phyloP scores from a whole-genome alignment of 495 filamentous ascomycete genomes.

The Lineolata rhizophorae region DNA sequence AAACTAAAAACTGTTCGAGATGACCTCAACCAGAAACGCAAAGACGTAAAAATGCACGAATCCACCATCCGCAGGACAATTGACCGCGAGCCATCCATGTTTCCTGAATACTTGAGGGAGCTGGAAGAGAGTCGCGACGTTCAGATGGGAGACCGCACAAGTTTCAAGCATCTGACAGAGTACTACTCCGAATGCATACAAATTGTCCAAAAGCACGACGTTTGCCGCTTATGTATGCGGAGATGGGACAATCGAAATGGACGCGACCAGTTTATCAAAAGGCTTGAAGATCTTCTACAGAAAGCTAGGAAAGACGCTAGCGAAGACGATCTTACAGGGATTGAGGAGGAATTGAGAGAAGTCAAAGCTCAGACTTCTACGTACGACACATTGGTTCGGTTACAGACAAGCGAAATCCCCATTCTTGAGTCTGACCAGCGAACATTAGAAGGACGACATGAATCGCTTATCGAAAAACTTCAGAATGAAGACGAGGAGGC shows the following conservation, averaged over 20 bases:
- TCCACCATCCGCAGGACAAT: conserved; percentile 27
- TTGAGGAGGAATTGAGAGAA: conserved; percentile 30
- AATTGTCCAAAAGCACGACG: conserved; percentile 33
- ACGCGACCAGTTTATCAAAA: conserved; percentile 5
- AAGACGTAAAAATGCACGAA: conserved; percentile 39
- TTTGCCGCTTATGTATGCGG: conserved; percentile 57
- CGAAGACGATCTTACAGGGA: conserved; percentile 24
- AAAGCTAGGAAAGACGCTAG: conserved; percentile 16
- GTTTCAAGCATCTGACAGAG: conserved; percentile 34
- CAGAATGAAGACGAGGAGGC: conserved; percentile 56
- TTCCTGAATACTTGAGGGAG: conserved; percentile 26
- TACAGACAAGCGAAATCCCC: conserved; percentile 51
- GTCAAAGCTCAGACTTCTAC: conserved; percentile 37
- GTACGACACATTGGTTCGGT: conserved; percentile 50
- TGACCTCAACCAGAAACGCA: conserved; percentile 36
- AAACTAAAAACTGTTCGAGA: conserved; percentile 44
- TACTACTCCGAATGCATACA: conserved; percentile 42
- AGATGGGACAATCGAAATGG: conserved; percentile 24
- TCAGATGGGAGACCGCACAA: conserved; percentile 37
- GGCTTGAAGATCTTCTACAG: conserved; percentile 29
- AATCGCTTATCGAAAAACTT: conserved; percentile 36
- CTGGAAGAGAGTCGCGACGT: conserved; percentile 38
- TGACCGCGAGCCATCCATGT: conserved; percentile 26
- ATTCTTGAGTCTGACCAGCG: conserved; percentile 37
- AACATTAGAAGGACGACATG: conserved; percentile 27